Evolutionary conservation across 257 asterid species (phyloP).

Genomic region (Verbena officinalis): DNA sequence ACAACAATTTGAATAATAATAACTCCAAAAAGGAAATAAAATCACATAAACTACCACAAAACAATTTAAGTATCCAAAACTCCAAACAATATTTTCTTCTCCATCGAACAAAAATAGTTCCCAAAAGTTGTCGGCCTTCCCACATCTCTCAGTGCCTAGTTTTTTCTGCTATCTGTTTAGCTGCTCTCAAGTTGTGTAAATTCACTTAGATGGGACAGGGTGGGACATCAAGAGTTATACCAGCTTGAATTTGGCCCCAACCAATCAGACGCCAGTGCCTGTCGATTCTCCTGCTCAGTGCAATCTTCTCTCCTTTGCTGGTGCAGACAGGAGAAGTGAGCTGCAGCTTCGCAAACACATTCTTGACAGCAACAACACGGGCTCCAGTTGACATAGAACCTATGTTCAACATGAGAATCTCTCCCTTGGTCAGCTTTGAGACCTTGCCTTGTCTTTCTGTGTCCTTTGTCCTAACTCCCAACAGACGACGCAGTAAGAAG

Average conservation of each 20-base stretch:
- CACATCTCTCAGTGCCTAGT: constrained; percentile 43
- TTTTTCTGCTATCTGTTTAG: constrained; percentile 8
- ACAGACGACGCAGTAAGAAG: constrained; percentile 81
- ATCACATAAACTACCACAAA: constrained; percentile 17
- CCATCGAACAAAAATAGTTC: constrained; percentile 62
- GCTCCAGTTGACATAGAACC: constrained; percentile 99
- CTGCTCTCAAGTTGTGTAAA: constrained; percentile 23
- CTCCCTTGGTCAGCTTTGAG: constrained; percentile 82
- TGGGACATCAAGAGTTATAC: constrained; percentile 88
- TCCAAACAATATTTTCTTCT: constrained; percentile 48
- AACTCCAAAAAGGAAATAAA: constrained; percentile 27
- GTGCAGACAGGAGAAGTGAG: constrained; percentile 98
- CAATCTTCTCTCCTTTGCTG: constrained; percentile 89
- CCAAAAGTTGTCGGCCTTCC: constrained; percentile 53
- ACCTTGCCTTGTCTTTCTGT: constrained; percentile 91
- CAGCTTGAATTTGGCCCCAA: constrained; percentile 97
- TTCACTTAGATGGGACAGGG: constrained; percentile 66
- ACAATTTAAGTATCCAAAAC: constrained; percentile 33
- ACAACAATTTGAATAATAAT: constrained; percentile 19
- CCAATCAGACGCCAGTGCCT: constrained; percentile 99
- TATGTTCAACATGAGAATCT: constrained; percentile 93
- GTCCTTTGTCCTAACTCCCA: constrained; percentile 96
- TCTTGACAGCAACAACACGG: constrained; percentile 84
- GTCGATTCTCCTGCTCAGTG: constrained; percentile 92
- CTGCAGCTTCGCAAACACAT: constrained; percentile 87